A percentile compares a stretch with the other conserved stretches of the same genome.
These are phyloP conservation scores for Populus tremula DNA, from an alignment of 345 rosid genomes.

Conservation along the genomic window DNA sequence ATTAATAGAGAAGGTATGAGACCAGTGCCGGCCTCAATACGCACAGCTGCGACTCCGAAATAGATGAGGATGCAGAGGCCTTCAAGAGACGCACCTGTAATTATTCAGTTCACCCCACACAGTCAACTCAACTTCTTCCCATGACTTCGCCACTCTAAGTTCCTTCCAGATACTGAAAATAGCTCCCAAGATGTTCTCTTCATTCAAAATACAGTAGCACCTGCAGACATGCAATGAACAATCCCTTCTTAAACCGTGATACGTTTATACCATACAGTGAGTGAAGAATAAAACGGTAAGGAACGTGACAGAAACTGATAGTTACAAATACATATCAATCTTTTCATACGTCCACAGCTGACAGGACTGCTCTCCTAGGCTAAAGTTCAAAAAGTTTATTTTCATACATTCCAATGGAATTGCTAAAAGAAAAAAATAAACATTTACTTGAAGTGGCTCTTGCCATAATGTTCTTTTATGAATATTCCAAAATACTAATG, in stretches of 20 bases:
- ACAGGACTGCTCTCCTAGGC: too few relatives aligned
- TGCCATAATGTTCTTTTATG: too few relatives aligned
- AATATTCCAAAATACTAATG: too few relatives aligned
- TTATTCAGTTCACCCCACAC: conserved; percentile 79
- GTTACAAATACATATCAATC: too few relatives aligned
- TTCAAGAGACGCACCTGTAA: conserved; percentile 33
- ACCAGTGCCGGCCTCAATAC: neutral
- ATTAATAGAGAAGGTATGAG: neutral
- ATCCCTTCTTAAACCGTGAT: neutral
- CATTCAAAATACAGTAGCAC: conserved; percentile 70
- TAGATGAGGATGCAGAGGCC: neutral
- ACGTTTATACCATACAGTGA: neutral
- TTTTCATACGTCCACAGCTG: too few relatives aligned
- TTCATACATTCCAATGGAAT: too few relatives aligned
- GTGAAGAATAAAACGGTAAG: too few relatives aligned
- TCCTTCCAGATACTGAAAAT: conserved; percentile 76
- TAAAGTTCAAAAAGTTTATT: too few relatives aligned
- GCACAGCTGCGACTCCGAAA: neutral
- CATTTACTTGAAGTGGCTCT: too few relatives aligned
- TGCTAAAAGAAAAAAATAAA: too few relatives aligned
- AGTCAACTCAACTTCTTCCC: conserved; percentile 79
- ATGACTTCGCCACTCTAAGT: conserved; percentile 54
- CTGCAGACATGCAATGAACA: too few relatives aligned
- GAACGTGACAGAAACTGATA: too few relatives aligned
- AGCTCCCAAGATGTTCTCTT: conserved; percentile 81